Conservation (phyloP, 1,284 basidiomycete genomes). For the Vanrija sp. region DNA sequence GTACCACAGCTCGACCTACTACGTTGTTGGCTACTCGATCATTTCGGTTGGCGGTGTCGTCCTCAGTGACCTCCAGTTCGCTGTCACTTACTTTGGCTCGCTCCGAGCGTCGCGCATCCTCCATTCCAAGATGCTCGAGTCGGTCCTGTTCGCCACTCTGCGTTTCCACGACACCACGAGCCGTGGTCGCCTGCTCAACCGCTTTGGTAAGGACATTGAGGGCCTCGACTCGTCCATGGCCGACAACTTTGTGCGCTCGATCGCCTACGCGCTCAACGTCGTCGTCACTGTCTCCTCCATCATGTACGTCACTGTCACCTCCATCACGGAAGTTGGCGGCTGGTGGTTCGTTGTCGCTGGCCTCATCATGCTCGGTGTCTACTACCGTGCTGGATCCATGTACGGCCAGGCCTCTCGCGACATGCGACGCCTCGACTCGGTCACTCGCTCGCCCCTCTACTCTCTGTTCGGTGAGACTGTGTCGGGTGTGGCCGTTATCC, state of each 20-base stretch:
- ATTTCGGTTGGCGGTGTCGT: conserved; percentile 41
- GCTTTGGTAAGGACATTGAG: conserved; percentile 93
- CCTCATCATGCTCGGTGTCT: conserved; percentile 57
- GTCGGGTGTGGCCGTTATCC: conserved; percentile 72
- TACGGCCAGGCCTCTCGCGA: conserved; percentile 84
- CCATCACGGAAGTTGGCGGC: too few relatives aligned
- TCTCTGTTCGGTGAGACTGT: conserved; percentile 89
- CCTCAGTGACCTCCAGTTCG: conserved; percentile 37
- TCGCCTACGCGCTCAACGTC: conserved; percentile 54
- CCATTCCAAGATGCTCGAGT: conserved; percentile 69
- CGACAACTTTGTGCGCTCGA: conserved; percentile 69
- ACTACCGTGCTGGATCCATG: conserved; percentile 56
- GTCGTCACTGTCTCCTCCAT: conserved; percentile 56
- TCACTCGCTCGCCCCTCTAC: conserved; percentile 85
- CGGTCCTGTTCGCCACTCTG: conserved; percentile 83
- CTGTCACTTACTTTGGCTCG: conserved; percentile 57
- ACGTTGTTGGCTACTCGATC: conserved; percentile 70
- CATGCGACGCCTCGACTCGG: conserved; percentile 81
- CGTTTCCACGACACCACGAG: conserved; percentile 92
- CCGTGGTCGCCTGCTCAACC: conserved; percentile 76
- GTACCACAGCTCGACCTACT: conserved; percentile 62
- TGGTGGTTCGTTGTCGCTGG: conserved; percentile 64
- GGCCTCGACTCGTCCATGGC: conserved; percentile 80
- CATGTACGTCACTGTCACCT: too few relatives aligned
- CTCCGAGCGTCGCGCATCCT: conserved; percentile 66